These are phyloP conservation scores for Raffaelea albimanens DNA, from an alignment of 2,329 filamentous ascomycete species.

Conservation along the genomic window DNA sequence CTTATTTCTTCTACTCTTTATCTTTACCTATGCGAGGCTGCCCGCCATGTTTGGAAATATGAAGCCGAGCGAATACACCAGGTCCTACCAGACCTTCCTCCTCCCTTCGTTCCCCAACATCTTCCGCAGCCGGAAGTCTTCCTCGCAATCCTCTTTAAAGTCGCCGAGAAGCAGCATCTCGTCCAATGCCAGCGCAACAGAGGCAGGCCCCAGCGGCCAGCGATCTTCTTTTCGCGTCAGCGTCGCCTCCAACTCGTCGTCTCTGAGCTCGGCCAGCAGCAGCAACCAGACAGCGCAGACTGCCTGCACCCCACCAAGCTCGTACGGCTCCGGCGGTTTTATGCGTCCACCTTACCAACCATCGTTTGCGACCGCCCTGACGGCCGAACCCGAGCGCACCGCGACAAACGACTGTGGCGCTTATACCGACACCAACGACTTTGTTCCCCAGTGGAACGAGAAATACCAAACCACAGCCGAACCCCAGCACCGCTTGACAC, in stretches of 20 bases:
- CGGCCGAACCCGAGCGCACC: not conserved
- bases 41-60: not conserved
- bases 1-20: not conserved
- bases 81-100: slow-evolving; percentile 17
- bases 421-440: too few relatives aligned
- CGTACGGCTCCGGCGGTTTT: not conserved
- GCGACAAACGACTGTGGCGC: too few relatives aligned
- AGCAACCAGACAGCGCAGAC: slow-evolving; percentile 6
- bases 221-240: slow-evolving; percentile 1
- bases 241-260: slow-evolving; percentile 5
- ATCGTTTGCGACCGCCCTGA: slow-evolving; percentile 4
- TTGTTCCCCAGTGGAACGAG: not conserved
- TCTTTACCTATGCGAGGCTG: not conserved
- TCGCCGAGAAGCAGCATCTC: not conserved
- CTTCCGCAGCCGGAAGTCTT: slow-evolving; percentile 8
- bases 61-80: not conserved
- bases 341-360: not conserved
- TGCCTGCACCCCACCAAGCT: slow-evolving; percentile 14
- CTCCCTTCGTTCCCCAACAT: slow-evolving; percentile 17
- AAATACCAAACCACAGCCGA: not conserved
- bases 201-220: not conserved
- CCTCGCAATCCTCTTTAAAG: slow-evolving; percentile 15
- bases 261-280: not conserved
- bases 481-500: slow-evolving; percentile 24
- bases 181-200: not conserved